phyloP scores from a whole-genome alignment of 768 basidiomycete genomes.

The Russula dissimulans region DNA sequence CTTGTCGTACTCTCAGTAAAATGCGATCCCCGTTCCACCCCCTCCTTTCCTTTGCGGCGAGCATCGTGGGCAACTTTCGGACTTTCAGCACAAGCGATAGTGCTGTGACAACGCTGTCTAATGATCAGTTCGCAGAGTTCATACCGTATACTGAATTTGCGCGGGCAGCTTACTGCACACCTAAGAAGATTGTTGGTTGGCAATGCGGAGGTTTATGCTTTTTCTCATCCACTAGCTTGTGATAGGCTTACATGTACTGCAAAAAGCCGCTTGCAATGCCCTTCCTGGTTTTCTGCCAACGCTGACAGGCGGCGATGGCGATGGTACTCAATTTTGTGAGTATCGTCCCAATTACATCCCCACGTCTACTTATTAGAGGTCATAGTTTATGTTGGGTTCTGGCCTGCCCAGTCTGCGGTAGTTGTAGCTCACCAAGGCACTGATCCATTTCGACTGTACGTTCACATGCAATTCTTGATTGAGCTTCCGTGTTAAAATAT shows the following conservation, averaged over 20 bases:
- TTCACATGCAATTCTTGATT: neutral
- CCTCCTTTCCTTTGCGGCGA: neutral
- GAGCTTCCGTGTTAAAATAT: neutral
- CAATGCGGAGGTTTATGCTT: conserved; percentile 34
- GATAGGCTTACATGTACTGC: neutral
- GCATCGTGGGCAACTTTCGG: neutral
- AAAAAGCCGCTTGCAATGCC: conserved; percentile 34
- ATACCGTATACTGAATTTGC: conserved; percentile 44
- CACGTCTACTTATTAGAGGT: neutral
- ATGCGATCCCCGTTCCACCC: neutral
- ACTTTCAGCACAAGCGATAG: neutral
- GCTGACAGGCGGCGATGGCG: conserved; percentile 40
- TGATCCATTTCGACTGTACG: conserved; percentile 13
- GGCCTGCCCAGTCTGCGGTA: conserved; percentile 10
- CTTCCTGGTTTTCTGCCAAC: conserved; percentile 34
- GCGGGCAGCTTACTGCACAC: conserved; percentile 44
- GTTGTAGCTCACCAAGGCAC: conserved; percentile 19
- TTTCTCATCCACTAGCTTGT: neutral
- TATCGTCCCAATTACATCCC: neutral
- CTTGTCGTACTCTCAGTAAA: neutral
- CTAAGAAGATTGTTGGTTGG: conserved; percentile 32
- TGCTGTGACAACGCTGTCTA: conserved; percentile 23
- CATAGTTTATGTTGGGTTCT: conserved; percentile 18
- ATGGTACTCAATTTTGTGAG: conserved; percentile 39
- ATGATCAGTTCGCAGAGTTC: conserved; percentile 30